phyloP scores from a whole-genome alignment of 1,284 basidiomycete genomes.

The Sporisorium sorghi region DNA sequence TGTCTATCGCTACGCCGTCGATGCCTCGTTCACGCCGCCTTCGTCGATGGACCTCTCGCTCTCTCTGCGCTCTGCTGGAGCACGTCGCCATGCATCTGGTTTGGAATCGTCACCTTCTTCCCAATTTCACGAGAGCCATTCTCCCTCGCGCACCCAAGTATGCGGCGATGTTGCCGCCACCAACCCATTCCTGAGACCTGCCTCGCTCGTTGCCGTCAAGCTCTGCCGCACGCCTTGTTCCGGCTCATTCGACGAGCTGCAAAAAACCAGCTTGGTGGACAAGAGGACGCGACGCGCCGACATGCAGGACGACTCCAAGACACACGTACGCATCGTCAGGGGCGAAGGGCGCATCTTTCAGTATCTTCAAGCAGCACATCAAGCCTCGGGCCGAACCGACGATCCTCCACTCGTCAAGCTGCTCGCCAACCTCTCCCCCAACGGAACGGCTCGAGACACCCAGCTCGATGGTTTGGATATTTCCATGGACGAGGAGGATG shows the following conservation, averaged over 20 bases:
- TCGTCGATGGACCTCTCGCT: constrained; percentile 39
- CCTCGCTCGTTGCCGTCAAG: constrained; percentile 59
- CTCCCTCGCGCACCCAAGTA: not conserved
- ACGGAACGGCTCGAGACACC: constrained; percentile 5
- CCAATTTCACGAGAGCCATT: not conserved
- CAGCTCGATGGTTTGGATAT: constrained; percentile 5
- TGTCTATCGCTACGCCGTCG: constrained; percentile 50
- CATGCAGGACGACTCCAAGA: constrained; percentile 34
- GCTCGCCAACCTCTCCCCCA: constrained; percentile 43
- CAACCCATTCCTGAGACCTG: constrained; percentile 9
- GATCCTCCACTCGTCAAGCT: constrained; percentile 47
- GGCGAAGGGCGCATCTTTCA: constrained; percentile 59
- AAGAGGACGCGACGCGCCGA: constrained; percentile 37
- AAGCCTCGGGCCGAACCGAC: constrained; percentile 13
- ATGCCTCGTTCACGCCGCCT: constrained; percentile 48
- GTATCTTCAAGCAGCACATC: constrained; percentile 49
- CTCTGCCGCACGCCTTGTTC: constrained; percentile 59
- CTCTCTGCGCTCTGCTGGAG: constrained; percentile 8
- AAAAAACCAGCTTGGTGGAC: constrained; percentile 48
- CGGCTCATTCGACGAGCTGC: constrained; percentile 60
- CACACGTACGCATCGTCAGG: constrained; percentile 54
- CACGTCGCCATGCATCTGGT: constrained; percentile 17
- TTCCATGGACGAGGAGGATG: constrained; percentile 36
- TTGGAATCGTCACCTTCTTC: constrained; percentile 4
- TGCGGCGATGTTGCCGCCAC: constrained; percentile 2